Evolutionary conservation across 208 protist species (phyloP).

Genomic region (Leishmania amazonensis): DNA sequence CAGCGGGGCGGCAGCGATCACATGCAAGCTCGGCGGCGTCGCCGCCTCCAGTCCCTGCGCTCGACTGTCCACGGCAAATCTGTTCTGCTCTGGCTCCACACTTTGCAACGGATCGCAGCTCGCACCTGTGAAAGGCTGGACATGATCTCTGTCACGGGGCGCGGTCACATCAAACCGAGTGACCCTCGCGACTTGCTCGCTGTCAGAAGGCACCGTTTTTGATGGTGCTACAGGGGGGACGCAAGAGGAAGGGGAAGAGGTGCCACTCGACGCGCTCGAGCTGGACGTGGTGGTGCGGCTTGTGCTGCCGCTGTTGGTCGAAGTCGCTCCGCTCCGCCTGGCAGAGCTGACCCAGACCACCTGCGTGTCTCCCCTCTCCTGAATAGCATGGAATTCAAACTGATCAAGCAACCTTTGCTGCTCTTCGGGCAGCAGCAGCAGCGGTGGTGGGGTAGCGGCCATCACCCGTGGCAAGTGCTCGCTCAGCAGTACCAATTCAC

Average conservation of each 20-base stretch:
- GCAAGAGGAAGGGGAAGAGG: not conserved
- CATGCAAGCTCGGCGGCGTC: constrained; percentile 2
- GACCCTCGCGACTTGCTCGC: not conserved
- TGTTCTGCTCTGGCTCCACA: not conserved
- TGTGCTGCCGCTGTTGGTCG: not conserved
- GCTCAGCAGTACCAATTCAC: not conserved
- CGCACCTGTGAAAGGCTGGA: not conserved
- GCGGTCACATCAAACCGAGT: not conserved
- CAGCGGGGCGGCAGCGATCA: not conserved
- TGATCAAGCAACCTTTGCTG: constrained; percentile 16
- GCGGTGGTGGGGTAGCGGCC: not conserved
- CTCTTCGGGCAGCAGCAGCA: constrained; percentile 15
- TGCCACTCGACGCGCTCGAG: not conserved
- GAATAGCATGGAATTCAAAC: constrained; percentile 20
- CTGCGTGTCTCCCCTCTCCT: not conserved
- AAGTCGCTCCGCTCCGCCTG: not conserved
- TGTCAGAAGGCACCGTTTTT: not conserved
- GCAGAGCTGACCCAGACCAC: constrained; percentile 3
- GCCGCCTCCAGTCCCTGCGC: not conserved
- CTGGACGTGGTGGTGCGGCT: not conserved
- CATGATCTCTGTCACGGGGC: not conserved
- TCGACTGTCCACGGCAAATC: not conserved
- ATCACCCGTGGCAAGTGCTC: not conserved
- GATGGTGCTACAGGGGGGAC: not conserved
- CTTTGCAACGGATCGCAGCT: not conserved